phyloP scores from a whole-genome alignment of 306 rosid species.

The Rosa lucieae region DNA sequence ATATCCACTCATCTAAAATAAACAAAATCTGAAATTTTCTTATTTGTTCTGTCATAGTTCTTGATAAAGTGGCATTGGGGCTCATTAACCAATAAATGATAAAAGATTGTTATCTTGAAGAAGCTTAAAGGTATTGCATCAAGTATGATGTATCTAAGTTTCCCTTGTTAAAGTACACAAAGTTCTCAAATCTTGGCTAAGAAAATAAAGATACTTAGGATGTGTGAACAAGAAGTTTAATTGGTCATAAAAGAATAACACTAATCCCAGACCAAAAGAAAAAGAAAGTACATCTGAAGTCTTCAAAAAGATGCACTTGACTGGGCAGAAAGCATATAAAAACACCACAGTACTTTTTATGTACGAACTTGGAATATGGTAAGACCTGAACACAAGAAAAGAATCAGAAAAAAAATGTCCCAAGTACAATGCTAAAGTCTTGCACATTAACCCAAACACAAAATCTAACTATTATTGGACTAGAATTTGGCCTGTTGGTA shows the following conservation, averaged over 20 bases:
- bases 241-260: slow-evolving; percentile 9
- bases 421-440: slow-evolving; percentile 36
- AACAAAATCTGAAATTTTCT: background rate
- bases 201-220: slow-evolving; percentile 27
- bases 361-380: slow-evolving; percentile 15
- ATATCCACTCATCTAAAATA: background rate
- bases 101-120: slow-evolving; percentile 10
- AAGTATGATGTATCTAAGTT: slow-evolving; percentile 6
- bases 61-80: background rate
- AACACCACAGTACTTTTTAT: slow-evolving; percentile 25
- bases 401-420: slow-evolving; percentile 43
- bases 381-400: slow-evolving; percentile 30
- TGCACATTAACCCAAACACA: slow-evolving; percentile 25
- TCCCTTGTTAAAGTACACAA: slow-evolving; percentile 21
- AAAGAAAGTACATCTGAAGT: slow-evolving; percentile 22
- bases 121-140: slow-evolving; percentile 22
- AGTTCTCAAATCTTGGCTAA: slow-evolving; percentile 10
- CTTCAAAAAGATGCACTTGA: slow-evolving; percentile 31
- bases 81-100: background rate
- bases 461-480: slow-evolving; percentile 23
- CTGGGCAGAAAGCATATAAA: slow-evolving; percentile 42
- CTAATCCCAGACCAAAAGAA: slow-evolving; percentile 15
- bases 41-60: background rate
- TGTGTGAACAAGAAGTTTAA: slow-evolving; percentile 30
- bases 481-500: slow-evolving; percentile 23